Conservation (phyloP, 306 rosid genomes). For the Trifolium pratense region DNA sequence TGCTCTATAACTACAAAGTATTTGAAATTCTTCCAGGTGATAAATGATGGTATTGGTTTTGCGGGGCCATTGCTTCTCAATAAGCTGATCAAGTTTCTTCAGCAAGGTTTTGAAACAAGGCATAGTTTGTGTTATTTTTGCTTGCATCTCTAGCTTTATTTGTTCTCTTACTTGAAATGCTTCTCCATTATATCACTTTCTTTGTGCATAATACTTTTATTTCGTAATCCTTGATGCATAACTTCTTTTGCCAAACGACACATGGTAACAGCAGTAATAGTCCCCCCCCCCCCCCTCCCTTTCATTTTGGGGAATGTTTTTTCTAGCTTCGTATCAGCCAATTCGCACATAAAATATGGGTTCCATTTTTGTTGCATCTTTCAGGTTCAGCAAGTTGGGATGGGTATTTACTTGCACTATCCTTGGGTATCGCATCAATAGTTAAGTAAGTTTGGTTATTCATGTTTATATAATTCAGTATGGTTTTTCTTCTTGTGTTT, state of each 20-base stretch:
- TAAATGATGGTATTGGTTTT: constrained; percentile 88
- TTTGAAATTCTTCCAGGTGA: constrained; percentile 65
- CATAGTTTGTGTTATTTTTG: constrained; percentile 38
- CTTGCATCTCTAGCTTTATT: constrained; percentile 14
- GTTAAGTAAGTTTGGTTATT: constrained; percentile 65
- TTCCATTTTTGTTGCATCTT: constrained; percentile 32
- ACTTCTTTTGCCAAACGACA: constrained; percentile 3
- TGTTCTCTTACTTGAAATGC: constrained; percentile 25
- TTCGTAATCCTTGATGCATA: constrained; percentile 22
- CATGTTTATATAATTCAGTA: constrained; percentile 14
- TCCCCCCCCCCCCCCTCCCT: constrained; percentile 20
- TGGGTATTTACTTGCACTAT: constrained; percentile 85
- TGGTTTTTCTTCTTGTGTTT: neutral
- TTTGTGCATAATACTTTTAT: constrained; percentile 11
- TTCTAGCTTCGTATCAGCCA: constrained; percentile 29
- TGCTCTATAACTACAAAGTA: constrained; percentile 29
- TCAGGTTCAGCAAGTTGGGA: constrained; percentile 68
- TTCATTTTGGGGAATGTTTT: neutral
- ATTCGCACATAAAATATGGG: constrained; percentile 13
- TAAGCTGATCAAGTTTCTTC: constrained; percentile 83
- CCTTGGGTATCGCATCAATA: constrained; percentile 84
- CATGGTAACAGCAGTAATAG: neutral
- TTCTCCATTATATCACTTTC: constrained; percentile 7
- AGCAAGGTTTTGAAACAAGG: constrained; percentile 65
- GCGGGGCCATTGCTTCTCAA: constrained; percentile 97